Conservation (phyloP, 2,329 filamentous ascomycete species). For the Coniochaeta ligniaria region DNA sequence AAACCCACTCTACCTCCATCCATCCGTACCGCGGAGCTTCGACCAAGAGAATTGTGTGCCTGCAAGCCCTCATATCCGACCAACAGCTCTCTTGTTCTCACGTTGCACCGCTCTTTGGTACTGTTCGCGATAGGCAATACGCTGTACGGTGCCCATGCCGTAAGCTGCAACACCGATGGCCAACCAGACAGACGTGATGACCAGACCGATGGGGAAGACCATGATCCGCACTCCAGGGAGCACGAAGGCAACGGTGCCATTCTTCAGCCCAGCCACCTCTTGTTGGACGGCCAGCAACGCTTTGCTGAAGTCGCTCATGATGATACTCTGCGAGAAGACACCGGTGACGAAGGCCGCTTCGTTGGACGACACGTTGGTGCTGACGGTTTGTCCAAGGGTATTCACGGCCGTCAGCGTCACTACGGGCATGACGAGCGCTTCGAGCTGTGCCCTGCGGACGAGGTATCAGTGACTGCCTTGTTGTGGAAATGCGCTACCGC, state of each 20-base stretch:
- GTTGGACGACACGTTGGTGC: slow-evolving; percentile 59
- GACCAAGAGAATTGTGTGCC: no score
- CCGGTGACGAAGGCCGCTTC: slow-evolving; percentile 67
- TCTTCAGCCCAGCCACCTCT: slow-evolving; percentile 34
- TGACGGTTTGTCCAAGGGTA: slow-evolving; percentile 41
- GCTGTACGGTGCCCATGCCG: slow-evolving; percentile 58
- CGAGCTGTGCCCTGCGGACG: slow-evolving; percentile 42
- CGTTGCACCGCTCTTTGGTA: slow-evolving; percentile 47
- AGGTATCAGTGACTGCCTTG: not conserved
- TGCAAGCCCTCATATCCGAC: slow-evolving; percentile 17
- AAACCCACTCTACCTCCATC: not conserved
- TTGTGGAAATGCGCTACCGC: not conserved
- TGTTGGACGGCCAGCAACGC: slow-evolving; percentile 44
- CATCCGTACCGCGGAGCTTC: not conserved
- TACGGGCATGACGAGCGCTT: slow-evolving; percentile 59
- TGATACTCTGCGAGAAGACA: slow-evolving; percentile 54
- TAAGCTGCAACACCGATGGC: slow-evolving; percentile 48
- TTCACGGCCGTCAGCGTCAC: slow-evolving; percentile 58
- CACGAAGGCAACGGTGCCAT: slow-evolving; percentile 55
- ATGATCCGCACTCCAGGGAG: slow-evolving; percentile 62
- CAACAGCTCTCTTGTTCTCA: slow-evolving; percentile 23
- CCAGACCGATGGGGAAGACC: slow-evolving; percentile 63
- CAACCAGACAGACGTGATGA: slow-evolving; percentile 59
- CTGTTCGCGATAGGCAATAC: slow-evolving; percentile 58
- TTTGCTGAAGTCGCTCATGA: slow-evolving; percentile 41